Base-by-base conservation (phyloP, 305 asterid genomes). In the Salvia sclarea region DNA sequence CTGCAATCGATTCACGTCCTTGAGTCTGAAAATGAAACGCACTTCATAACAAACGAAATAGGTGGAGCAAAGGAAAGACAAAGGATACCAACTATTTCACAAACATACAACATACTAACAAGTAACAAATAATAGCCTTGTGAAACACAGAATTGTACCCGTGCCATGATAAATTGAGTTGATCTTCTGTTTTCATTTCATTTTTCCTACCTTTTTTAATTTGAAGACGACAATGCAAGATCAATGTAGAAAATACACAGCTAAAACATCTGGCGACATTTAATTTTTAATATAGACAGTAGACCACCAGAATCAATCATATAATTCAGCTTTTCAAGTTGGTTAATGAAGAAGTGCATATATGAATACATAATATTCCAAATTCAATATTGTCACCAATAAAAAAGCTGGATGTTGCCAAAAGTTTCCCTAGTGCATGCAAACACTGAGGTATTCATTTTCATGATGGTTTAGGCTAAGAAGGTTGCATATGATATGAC, bases 1-100 rank as follows among this genome's bases (percentile, higher is more conserved):
- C 95, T 1, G 95, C 89, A 80, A 87, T 87, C 21, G 95, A 85
- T 79, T 87, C 95, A 68, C 95, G 89, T 43, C 95, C 95, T 82
- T 88, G 88, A 30, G 89, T 88, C 95, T 88, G 83, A 66, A 74
- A 72, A 41, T 22, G 53, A 25, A 31, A 61, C 31, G 54, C 58
- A 50, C 16, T 44, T 63, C 40, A 64, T 22, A 47, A 73, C 6
- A 21, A 38, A 69, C 28, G 33, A 77, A 54, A 78, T 63, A 61
- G 35, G 56, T 49, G 31, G 43, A 69, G 52, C 48, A 30, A 68
- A 64, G 9, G 14, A 71, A 50, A 49, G n/a, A 1, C 18, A 53
- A 66, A 35, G 17, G 38, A 33, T 24, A 12, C 35, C n/a, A 59
- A 41, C 59, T 13, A 38, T 65, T 61, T 64, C 55, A 41, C 20